These are phyloP conservation scores for Fraxinus excelsior DNA, from an alignment of 257 asterid species.

Conservation along the genomic window DNA sequence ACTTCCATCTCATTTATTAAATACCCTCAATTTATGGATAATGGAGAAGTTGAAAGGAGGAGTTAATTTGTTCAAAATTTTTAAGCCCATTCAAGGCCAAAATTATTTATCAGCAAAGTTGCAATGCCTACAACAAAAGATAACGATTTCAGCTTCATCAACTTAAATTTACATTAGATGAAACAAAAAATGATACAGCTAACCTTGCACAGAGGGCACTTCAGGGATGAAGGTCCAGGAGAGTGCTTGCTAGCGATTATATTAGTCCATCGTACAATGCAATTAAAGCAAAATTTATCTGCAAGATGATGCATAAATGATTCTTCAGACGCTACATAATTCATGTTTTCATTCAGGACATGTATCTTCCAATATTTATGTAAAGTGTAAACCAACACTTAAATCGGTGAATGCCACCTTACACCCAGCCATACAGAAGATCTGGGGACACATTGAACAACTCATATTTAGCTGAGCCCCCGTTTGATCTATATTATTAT, in stretches of 20 bases:
- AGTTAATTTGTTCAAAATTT: not conserved
- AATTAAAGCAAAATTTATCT: conserved; percentile 76
- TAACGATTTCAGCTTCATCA: not conserved
- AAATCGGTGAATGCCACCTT: too few relatives aligned
- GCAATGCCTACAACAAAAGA: not conserved
- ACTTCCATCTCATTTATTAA: not conserved
- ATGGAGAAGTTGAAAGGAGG: not conserved
- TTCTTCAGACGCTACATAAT: not conserved
- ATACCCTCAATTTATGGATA: not conserved
- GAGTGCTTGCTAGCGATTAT: conserved; percentile 47
- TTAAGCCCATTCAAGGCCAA: not conserved
- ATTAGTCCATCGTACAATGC: conserved; percentile 67
- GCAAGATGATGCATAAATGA: conserved; percentile 31
- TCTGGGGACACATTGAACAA: not conserved
- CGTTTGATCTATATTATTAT: too few relatives aligned
- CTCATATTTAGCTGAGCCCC: not conserved
- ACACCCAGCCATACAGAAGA: not conserved
- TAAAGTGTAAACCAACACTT: not conserved
- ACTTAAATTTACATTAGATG: not conserved
- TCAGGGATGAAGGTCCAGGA: conserved; percentile 43
- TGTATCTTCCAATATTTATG: not conserved
- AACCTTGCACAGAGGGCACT: conserved; percentile 86
- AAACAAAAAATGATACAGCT: conserved; percentile 17
- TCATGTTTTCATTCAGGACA: conserved; percentile 23
- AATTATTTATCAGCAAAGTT: not conserved